phyloP scores from a whole-genome alignment of 306 rosid species.

The Rubus idaeus region DNA sequence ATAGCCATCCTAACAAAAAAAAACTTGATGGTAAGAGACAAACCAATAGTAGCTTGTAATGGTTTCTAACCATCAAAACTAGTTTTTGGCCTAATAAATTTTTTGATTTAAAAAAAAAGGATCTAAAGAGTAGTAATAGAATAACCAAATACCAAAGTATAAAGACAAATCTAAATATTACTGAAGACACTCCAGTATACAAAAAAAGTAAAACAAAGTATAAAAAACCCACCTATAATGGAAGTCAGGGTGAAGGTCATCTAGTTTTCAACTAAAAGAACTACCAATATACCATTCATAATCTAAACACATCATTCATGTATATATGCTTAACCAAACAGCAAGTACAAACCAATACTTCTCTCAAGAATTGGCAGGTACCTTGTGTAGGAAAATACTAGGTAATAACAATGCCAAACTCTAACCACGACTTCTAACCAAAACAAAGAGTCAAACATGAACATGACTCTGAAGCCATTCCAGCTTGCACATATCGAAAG shows the following conservation, averaged over 20 bases:
- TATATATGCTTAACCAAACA: background rate
- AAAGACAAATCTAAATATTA: background rate
- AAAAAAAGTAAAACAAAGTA: background rate
- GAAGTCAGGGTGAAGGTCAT: background rate
- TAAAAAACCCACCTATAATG: background rate
- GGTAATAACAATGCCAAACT: background rate
- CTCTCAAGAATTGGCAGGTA: background rate
- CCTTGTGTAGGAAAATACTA: background rate
- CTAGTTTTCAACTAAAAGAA: background rate
- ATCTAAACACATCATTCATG: background rate
- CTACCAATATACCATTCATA: background rate
- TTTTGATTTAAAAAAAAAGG: background rate
- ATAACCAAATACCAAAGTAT: background rate
- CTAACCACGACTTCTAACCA: background rate
- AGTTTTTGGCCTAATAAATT: background rate
- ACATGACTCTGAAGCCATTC: conserved; percentile 2
- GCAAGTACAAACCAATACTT: background rate
- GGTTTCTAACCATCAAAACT: background rate
- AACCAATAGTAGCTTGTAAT: background rate
- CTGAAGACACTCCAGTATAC: background rate
- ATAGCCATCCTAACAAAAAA: background rate
- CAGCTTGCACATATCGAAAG: background rate
- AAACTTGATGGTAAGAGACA: background rate
- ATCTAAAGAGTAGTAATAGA: background rate
- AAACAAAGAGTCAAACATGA: background rate